Percentiles rank a stretch among this genome's conserved stretches.
Conservation (phyloP, 345 rosid species). For the Euphorbia pulcherrima region DNA sequence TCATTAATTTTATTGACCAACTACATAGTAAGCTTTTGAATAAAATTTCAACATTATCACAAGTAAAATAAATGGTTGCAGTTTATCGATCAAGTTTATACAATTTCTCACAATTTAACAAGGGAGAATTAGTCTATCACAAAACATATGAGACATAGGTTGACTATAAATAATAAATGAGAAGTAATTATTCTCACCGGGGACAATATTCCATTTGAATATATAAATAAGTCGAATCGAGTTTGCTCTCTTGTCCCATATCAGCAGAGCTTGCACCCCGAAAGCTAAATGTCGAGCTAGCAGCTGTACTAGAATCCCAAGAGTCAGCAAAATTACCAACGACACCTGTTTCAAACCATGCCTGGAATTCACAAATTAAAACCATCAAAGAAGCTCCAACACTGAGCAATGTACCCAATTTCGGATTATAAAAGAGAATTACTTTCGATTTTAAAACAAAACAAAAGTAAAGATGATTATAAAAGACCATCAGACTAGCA, state of each 20-base stretch:
- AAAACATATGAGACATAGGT: not conserved
- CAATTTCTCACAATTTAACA: not conserved
- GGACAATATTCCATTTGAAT: constrained; percentile 99
- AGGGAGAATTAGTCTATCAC: not conserved
- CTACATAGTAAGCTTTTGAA: no score
- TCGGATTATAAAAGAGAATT: constrained; percentile 5
- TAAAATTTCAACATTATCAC: not conserved
- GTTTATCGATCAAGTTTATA: not conserved
- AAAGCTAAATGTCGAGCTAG: constrained; percentile 59
- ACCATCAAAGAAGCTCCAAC: constrained; percentile 16
- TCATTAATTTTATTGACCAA: not conserved
- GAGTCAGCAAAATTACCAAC: constrained; percentile 54
- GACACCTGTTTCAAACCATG: constrained; percentile 95
- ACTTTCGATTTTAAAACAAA: not conserved
- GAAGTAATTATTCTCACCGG: constrained; percentile 41
- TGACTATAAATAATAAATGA: not conserved
- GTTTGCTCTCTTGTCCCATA: constrained; percentile 57
- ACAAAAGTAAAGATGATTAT: not conserved
- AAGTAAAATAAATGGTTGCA: not conserved
- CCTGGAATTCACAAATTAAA: constrained; percentile 50
- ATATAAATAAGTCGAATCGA: constrained; percentile 77
- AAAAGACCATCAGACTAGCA: not conserved
- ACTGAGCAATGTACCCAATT: not conserved
- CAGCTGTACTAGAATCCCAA: constrained; percentile 74
- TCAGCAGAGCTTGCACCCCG: constrained; percentile 52